These are phyloP conservation scores for Lentinula sp. DNA, from an alignment of 768 basidiomycete species.

Conservation along the genomic window DNA sequence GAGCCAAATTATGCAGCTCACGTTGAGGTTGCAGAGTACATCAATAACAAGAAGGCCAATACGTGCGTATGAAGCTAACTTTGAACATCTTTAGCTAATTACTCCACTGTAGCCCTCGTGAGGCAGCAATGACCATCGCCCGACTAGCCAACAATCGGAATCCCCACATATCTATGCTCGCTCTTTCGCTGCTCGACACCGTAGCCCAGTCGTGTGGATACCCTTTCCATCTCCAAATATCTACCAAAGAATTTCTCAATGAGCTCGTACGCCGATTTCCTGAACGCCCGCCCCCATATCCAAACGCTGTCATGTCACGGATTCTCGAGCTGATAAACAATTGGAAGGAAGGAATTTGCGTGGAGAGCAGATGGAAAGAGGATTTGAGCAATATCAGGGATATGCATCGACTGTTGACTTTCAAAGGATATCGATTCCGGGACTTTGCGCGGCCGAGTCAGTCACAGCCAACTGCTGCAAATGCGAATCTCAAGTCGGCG, in stretches of 20 bases:
- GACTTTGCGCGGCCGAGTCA: constrained; percentile 29
- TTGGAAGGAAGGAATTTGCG: constrained; percentile 94
- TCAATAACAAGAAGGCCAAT: constrained; percentile 96
- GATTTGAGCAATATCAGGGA: constrained; percentile 96
- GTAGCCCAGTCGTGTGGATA: constrained; percentile 96
- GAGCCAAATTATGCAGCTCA: constrained; percentile 92
- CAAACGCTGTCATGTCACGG: constrained; percentile 89
- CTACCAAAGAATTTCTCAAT: constrained; percentile 97
- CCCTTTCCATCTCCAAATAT: constrained; percentile 92
- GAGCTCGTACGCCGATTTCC: constrained; percentile 97
- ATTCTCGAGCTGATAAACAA: constrained; percentile 88
- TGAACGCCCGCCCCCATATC: constrained; percentile 93
- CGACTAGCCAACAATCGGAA: constrained; percentile 88
- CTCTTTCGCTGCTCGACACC: constrained; percentile 82
- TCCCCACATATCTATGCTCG: constrained; percentile 83
- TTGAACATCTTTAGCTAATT: not conserved
- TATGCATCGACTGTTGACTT: constrained; percentile 91
- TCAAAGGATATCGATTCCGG: constrained; percentile 86
- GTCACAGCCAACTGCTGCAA: constrained; percentile 22
- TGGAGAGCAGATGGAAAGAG: constrained; percentile 87
- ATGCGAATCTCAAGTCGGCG: constrained; percentile 84
- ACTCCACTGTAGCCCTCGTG: constrained; percentile 61
- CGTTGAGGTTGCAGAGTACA: constrained; percentile 88
- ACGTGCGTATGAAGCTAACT: constrained; percentile 45
- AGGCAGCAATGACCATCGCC: constrained; percentile 82